Evolutionary conservation across 2,329 filamentous ascomycete species (phyloP).

Genomic region (Dothidotthia symphoricarpi): DNA sequence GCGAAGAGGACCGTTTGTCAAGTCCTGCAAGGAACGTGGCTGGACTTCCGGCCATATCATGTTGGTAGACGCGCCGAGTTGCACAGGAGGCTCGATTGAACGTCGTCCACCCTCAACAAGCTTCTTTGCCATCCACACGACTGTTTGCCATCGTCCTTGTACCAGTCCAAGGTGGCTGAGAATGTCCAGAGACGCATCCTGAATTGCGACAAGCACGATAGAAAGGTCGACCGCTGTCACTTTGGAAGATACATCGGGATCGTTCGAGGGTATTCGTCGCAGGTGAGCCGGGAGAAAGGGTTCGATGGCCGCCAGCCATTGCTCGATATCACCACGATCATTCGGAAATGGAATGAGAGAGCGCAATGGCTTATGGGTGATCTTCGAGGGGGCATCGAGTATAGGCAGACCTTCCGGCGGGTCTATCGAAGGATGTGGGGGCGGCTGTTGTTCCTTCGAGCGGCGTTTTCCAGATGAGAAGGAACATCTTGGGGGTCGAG

Average conservation of each 20-base stretch:
- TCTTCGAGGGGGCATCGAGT: conserved; percentile 10
- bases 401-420: neutral
- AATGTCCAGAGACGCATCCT: conserved; percentile 39
- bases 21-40: conserved; percentile 17
- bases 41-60: conserved; percentile 17
- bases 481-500: conserved; percentile 22
- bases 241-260: conserved; percentile 11
- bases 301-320: conserved; percentile 40
- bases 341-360: conserved; percentile 20
- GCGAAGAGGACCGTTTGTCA: conserved; percentile 26
- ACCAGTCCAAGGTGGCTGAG: conserved; percentile 42
- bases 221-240: conserved; percentile 32
- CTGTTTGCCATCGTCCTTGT: conserved; percentile 45
- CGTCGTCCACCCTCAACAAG: conserved; percentile 37
- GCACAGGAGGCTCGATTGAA: conserved; percentile 7
- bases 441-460: conserved; percentile 6
- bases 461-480: conserved; percentile 26
- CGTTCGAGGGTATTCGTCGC: conserved; percentile 13
- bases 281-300: conserved; percentile 38
- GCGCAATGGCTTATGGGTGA: conserved; percentile 3
- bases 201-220: conserved; percentile 24
- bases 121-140: conserved; percentile 49
- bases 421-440: conserved; percentile 1
- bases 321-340: conserved; percentile 25
- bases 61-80: conserved; percentile 18